phyloP scores from a whole-genome alignment of 2,329 filamentous ascomycete genomes.

The Diatrype stigma region DNA sequence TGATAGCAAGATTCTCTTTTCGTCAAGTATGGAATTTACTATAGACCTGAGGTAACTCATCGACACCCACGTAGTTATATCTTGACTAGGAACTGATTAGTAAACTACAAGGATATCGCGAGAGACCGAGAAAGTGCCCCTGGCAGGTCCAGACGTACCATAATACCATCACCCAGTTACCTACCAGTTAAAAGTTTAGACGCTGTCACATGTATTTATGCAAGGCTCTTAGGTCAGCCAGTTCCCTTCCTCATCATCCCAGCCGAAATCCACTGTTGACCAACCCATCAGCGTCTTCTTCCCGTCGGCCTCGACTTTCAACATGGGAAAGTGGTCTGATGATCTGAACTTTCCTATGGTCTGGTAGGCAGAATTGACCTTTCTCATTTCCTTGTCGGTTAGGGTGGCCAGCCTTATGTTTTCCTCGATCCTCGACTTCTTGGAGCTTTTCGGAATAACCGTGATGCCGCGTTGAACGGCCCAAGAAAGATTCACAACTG shows the following conservation, averaged over 20 bases:
- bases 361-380: constrained; percentile 21
- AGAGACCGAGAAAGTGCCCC: no score
- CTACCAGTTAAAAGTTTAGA: background rate
- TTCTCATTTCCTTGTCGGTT: constrained; percentile 21
- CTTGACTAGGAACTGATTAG: no score
- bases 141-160: no score
- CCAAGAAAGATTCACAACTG: constrained; percentile 24
- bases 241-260: constrained; percentile 25
- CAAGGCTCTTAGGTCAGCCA: constrained; percentile 14
- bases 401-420: constrained; percentile 22
- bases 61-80: no score
- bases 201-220: background rate
- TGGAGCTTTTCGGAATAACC: constrained; percentile 22
- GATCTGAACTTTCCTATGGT: constrained; percentile 17
- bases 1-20: no score
- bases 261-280: constrained; percentile 22
- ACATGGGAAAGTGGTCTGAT: constrained; percentile 12
- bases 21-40: no score
- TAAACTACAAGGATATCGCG: no score
- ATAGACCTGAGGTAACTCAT: no score
- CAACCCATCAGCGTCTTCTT: constrained; percentile 17
- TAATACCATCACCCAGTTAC: no score
- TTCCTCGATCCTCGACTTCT: constrained; percentile 17
- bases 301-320: constrained; percentile 17
- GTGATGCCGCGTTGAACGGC: constrained; percentile 21